Evolutionary conservation across 2,329 filamentous ascomycete species (phyloP).

Genomic region (Volutella citrinella): DNA sequence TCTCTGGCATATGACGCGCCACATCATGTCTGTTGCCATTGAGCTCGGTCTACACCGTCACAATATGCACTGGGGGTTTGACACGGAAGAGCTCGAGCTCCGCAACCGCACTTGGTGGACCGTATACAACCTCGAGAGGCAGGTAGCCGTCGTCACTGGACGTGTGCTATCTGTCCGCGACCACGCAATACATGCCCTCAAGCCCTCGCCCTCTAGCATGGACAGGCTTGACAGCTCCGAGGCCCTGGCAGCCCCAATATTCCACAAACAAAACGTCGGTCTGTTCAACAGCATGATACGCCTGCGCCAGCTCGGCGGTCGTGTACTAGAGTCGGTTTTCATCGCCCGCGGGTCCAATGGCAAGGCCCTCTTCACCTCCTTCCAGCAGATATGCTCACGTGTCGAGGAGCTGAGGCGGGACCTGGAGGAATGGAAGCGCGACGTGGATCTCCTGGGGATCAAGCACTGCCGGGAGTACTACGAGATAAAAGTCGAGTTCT

Average conservation of each 20-base stretch:
- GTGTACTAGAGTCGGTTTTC: slow-evolving; percentile 23
- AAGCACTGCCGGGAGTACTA: slow-evolving; percentile 20
- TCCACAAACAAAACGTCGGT: slow-evolving; percentile 10
- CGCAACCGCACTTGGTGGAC: slow-evolving; percentile 24
- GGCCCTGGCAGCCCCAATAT: slow-evolving; percentile 7
- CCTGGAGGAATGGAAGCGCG: slow-evolving; percentile 17
- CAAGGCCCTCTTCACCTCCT: slow-evolving; percentile 14
- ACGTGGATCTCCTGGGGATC: slow-evolving; percentile 12
- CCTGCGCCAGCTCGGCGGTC: slow-evolving; percentile 17
- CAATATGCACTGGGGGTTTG: slow-evolving; percentile 15
- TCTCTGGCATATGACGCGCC: slow-evolving; percentile 24
- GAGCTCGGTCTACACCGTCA: slow-evolving; percentile 23
- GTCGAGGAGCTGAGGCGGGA: slow-evolving; percentile 14
- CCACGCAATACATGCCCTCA: slow-evolving; percentile 20
- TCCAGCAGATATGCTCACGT: slow-evolving; percentile 19
- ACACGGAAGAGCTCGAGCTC: slow-evolving; percentile 17
- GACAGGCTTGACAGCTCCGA: slow-evolving; percentile 14
- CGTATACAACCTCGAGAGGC: slow-evolving; percentile 20
- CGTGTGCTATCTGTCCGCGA: slow-evolving; percentile 21
- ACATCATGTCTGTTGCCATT: slow-evolving; percentile 24
- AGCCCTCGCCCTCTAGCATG: slow-evolving; percentile 7
- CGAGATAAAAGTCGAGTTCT: slow-evolving; percentile 22
- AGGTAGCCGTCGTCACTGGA: slow-evolving; percentile 21
- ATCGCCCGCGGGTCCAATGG: slow-evolving; percentile 21
- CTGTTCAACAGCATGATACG: slow-evolving; percentile 13